Percentiles rank a stretch among this genome's conserved stretches.
These are phyloP conservation scores for Colletotrichum sublineola DNA, from an alignment of 2,329 filamentous ascomycete genomes.

Conservation along the genomic window DNA sequence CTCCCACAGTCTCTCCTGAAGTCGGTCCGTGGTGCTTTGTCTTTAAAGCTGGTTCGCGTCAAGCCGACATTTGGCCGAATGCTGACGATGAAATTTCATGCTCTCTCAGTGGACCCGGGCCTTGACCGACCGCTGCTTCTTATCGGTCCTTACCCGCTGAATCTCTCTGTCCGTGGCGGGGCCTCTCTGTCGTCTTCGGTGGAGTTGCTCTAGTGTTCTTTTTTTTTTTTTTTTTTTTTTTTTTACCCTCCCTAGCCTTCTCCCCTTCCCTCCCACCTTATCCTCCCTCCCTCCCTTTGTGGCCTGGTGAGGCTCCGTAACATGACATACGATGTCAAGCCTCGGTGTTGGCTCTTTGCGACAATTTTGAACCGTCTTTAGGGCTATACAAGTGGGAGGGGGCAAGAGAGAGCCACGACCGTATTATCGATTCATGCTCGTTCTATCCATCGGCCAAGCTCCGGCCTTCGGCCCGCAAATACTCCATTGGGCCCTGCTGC, in stretches of 20 bases:
- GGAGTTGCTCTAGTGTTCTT: conserved; percentile 22
- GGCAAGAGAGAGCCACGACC: conserved; percentile 19
- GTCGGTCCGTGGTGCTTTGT: not conserved
- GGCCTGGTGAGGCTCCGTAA: conserved; percentile 14
- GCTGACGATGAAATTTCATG: conserved; percentile 38
- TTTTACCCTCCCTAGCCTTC: conserved; percentile 23
- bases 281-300: not conserved
- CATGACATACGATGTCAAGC: conserved; percentile 18
- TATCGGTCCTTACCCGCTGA: conserved; percentile 43
- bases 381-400: conserved; percentile 12
- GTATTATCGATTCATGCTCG: conserved; percentile 40
- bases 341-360: conserved; percentile 28
- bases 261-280: conserved; percentile 25
- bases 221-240: not conserved
- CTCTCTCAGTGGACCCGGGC: conserved; percentile 39
- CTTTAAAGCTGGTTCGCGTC: conserved; percentile 22
- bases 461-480: conserved; percentile 31
- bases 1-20: not conserved
- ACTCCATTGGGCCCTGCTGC: conserved; percentile 17
- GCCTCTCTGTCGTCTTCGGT: conserved; percentile 21
- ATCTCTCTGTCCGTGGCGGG: conserved; percentile 37
- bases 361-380: conserved; percentile 5
- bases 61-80: conserved; percentile 43
- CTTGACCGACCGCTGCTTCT: conserved; percentile 38
- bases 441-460: conserved; percentile 41